Evolutionary conservation across 2,329 filamentous ascomycete species (phyloP), one percentile per base, ranked within the genome.

Genomic region (Diaporthe citri): DNA sequence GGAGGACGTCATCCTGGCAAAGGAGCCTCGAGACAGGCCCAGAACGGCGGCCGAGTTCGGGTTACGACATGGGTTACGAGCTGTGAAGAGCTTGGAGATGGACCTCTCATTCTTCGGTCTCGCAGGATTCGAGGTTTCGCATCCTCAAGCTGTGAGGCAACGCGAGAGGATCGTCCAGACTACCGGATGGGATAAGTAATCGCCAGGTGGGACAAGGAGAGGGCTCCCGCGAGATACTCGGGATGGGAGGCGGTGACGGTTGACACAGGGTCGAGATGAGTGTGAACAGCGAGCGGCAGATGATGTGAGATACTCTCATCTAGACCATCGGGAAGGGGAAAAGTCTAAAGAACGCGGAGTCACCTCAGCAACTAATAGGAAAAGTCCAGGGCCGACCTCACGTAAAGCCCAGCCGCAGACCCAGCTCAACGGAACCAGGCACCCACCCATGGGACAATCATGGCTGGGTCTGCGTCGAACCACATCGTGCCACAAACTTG

Each of bases 361-460:
- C 36, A 52, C 34, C 43, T 46, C 57, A 34, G 59, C 48, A 71
- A 55, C 57, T 25, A 51, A 31, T 34, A 55, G 60, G 4, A 34
- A 39, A 43, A n/a, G 22, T 36, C 31, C 34, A 34, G 34, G 34
- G 8, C 48, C 51, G 25, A 9, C 46, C 57, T 52, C 46, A 41
- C 15, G 48, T 41, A 55, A 31, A 28, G 13, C 34, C 48, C 64
- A 69, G 64, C 64, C 64, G 70, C 46, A 51, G 46, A 64, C 71
- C 71, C 57, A 72, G 46, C 71, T 64, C 46, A 25, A 52, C 71
- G 71, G 71, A 43, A 72, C 71, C 71, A 72, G 71, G 71, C 71
- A 72, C 20, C 46, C 46, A 39, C 28, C 64, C 22, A 69, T 28
- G 34, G 48, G 48, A 10, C 15, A 55, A 41, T 31, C 36, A 72